A percentile compares a stretch with the other conserved stretches of the same genome.
These are phyloP conservation scores for Lasiodiplodia sp. DNA, from an alignment of 2,329 filamentous ascomycete genomes.

Conservation along the genomic window DNA sequence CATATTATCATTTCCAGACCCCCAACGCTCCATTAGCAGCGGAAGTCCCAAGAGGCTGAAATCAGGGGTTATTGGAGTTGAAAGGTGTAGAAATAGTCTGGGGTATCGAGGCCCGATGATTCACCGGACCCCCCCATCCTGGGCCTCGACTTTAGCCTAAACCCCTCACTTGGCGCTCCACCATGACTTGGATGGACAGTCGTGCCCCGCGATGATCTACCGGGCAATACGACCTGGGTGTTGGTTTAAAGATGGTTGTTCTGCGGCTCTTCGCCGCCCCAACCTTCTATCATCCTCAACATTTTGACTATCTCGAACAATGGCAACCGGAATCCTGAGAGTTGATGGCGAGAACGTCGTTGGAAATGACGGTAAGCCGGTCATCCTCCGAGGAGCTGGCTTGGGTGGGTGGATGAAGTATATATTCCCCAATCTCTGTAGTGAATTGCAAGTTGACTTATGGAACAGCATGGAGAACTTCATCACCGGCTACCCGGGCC, in stretches of 20 bases:
- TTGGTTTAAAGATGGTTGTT: not conserved
- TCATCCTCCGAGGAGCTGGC: slow-evolving; percentile 59
- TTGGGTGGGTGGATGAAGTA: slow-evolving; percentile 56
- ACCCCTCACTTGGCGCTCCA: slow-evolving; percentile 13
- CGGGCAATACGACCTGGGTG: not conserved
- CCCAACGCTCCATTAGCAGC: too few species aligned
- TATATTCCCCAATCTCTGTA: too few species aligned
- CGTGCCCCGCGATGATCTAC: slow-evolving; percentile 7
- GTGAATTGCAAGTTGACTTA: not conserved
- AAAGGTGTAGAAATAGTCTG: not conserved
- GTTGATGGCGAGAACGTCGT: slow-evolving; percentile 56
- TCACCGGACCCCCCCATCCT: not conserved
- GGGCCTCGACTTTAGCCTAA: slow-evolving; percentile 23
- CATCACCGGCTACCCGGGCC: slow-evolving; percentile 68
- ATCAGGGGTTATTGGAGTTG: not conserved
- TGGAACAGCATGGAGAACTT: slow-evolving; percentile 65
- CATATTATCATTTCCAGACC: too few species aligned
- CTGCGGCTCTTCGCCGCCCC: not conserved
- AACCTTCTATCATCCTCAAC: not conserved
- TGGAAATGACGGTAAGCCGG: slow-evolving; percentile 51
- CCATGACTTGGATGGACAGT: not conserved
- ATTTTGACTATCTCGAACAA: not conserved
- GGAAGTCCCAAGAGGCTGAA: too few species aligned
- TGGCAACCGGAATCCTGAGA: slow-evolving; percentile 41
- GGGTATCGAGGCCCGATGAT: not conserved